Percentiles rank a stretch among this genome's conserved stretches.
Conservation (phyloP, 176 grass and related monocot genomes). For the Elymus sibiricus region DNA sequence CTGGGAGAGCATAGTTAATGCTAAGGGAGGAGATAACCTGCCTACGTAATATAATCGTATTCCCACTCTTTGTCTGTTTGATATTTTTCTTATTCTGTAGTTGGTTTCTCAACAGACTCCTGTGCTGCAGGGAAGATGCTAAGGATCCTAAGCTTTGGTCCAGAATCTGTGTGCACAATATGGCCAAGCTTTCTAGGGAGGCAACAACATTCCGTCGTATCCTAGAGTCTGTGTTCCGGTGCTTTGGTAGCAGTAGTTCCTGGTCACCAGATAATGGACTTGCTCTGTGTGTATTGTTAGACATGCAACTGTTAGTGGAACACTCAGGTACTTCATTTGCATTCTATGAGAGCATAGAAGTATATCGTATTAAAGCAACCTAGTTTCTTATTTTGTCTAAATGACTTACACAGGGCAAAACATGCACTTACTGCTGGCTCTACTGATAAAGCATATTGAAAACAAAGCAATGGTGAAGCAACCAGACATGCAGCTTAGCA, state of each 20-base stretch:
- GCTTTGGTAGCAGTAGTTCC: conserved; percentile 74
- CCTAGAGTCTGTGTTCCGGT: conserved; percentile 87
- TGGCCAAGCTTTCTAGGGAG: conserved; percentile 89
- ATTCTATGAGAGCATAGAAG: conserved; percentile 4
- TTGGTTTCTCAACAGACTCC: conserved; percentile 20
- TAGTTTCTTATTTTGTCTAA: conserved; percentile 36
- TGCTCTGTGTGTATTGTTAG: conserved; percentile 65
- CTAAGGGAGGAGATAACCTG: conserved; percentile 65
- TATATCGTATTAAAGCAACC: background rate
- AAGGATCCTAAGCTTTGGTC: conserved; percentile 89
- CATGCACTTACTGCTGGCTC: conserved; percentile 80
- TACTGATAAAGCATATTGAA: conserved; percentile 97
- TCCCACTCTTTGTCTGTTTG: conserved; percentile 7
- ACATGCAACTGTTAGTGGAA: conserved; percentile 92
- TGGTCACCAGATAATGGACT: conserved; percentile 81
- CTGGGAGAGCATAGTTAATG: conserved; percentile 79
- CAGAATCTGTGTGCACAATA: conserved; percentile 90
- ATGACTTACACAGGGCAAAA: conserved; percentile 66
- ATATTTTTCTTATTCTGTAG: conserved; percentile 22
- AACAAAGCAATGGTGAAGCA: conserved; percentile 86
- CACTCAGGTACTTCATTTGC: conserved; percentile 60
- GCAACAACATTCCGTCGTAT: conserved; percentile 89
- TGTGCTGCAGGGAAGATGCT: conserved; percentile 74
- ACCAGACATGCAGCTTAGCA: conserved; percentile 82
- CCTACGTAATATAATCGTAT: conserved; percentile 52